Conservation (phyloP, 192 early-diverging fungal species). For the Backusella tuberculispora region DNA sequence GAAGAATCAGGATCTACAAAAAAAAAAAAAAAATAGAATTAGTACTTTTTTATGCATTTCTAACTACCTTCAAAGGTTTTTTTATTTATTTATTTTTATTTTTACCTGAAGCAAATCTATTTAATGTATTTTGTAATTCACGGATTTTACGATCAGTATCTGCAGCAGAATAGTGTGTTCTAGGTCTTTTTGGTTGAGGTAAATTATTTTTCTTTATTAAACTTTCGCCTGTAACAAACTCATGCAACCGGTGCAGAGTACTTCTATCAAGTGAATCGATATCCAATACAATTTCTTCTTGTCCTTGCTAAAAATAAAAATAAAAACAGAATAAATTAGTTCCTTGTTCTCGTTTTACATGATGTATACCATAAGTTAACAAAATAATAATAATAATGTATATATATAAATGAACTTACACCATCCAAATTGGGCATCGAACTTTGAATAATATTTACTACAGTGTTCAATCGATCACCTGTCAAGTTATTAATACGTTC, state of each 20-base stretch:
- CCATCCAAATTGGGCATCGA: slow-evolving; percentile 56
- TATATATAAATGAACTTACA: slow-evolving; percentile 48
- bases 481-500: slow-evolving; percentile 62
- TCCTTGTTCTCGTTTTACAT: neutral
- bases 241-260: slow-evolving; percentile 83
- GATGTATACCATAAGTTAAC: too few relatives aligned
- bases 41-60: too few relatives aligned
- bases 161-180: slow-evolving; percentile 48
- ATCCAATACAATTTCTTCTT: slow-evolving; percentile 92
- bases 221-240: slow-evolving; percentile 73
- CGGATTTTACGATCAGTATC: slow-evolving; percentile 51
- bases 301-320: slow-evolving; percentile 38
- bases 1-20: too few relatives aligned
- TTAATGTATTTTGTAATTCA: slow-evolving; percentile 49
- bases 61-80: too few relatives aligned
- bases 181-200: slow-evolving; percentile 50
- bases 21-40: too few relatives aligned
- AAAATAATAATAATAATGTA: too few relatives aligned
- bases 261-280: slow-evolving; percentile 83
- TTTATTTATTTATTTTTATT: neutral
- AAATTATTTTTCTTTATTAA: slow-evolving; percentile 39
- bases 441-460: slow-evolving; percentile 71
- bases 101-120: slow-evolving; percentile 43
- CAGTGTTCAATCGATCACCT: slow-evolving; percentile 59
- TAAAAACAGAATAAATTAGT: neutral